Conservation (phyloP, 2,329 filamentous ascomycete species). For the Trichoderma afroharzianum region DNA sequence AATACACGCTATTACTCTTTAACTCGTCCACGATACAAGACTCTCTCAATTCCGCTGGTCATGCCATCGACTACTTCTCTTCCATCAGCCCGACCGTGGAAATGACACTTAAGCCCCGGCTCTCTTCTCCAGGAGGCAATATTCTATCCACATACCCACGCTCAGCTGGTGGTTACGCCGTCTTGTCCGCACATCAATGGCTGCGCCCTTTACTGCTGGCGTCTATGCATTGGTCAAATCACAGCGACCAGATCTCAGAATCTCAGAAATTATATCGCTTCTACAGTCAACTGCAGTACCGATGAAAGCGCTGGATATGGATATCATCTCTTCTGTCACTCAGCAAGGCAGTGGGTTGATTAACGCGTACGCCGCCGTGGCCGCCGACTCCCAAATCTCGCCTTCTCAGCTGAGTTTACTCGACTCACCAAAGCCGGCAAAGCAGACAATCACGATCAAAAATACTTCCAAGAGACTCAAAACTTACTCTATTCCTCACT, state of each 20-base stretch:
- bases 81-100: not conserved
- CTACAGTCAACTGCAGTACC: constrained; percentile 48
- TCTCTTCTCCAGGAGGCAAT: constrained; percentile 47
- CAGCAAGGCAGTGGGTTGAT: not conserved
- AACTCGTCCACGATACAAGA: not conserved
- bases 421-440: not conserved
- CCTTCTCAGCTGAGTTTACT: not conserved
- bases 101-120: constrained; percentile 52
- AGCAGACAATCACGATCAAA: not conserved
- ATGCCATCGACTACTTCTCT: not conserved
- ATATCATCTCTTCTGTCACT: not conserved
- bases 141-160: constrained; percentile 54
- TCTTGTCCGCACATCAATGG: constrained; percentile 58
- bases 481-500: not conserved
- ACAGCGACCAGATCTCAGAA: constrained; percentile 45
- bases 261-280: constrained; percentile 45
- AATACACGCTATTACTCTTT: not conserved
- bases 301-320: constrained; percentile 25
- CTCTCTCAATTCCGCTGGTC: not conserved
- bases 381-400: not conserved
- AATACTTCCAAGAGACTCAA: not conserved
- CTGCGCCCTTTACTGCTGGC: constrained; percentile 53
- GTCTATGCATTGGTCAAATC: constrained; percentile 52
- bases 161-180: constrained; percentile 45
- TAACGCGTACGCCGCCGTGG: not conserved